Base-by-base conservation (phyloP, 208 protist genomes). In the Acanthamoeba comandoni region DNA sequence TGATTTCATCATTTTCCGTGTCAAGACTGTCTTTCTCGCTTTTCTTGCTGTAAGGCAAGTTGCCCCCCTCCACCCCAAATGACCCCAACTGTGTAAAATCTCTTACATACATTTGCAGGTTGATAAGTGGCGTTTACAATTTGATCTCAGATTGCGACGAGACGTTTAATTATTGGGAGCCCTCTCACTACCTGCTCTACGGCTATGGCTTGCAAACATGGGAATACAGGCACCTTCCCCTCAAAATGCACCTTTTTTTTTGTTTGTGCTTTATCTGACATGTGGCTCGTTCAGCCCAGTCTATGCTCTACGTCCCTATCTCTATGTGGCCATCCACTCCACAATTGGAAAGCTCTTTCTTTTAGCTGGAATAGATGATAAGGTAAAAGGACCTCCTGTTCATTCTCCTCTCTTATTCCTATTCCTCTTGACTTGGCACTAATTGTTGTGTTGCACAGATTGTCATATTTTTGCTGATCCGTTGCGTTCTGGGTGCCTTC, bases 131-230 rank as follows among this genome's bases (percentile, higher is more conserved):
- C 15, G 35, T 91, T 5, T 57, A 93, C n/a, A 91, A 97, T 62
- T 95, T 95, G 48, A 95, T 99, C 11, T 84, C 94, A 8, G 98
- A 99, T 95, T 98, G 98, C 93, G 98, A 99, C 92, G 98, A 99
- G 91, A 97, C 95, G 7, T 99, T 96, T 94, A 99, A 99, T 94
- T 99, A 98, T 92, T 97, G 98, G 95, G 98, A 99, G 94, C 98
- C 98, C 0, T 95, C 96, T 29, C 98, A 99, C 92, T 97, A 97
- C 69, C 53, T 98, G 7, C 60, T 99, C 24, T 98, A 97, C 92
- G 97, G 97, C 24, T 95, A 67, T 29, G 98, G 97, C 22, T 94
- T 98, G 70, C 98, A 99, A 90, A 99, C 98, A 22, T 99, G 98
- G 98, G 98, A 99, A 93, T 98, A 98, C 95, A 94, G 92, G 92